Evolutionary conservation across 2,329 filamentous ascomycete species (phyloP).

Genomic region (Pseudocercospora ulei): DNA sequence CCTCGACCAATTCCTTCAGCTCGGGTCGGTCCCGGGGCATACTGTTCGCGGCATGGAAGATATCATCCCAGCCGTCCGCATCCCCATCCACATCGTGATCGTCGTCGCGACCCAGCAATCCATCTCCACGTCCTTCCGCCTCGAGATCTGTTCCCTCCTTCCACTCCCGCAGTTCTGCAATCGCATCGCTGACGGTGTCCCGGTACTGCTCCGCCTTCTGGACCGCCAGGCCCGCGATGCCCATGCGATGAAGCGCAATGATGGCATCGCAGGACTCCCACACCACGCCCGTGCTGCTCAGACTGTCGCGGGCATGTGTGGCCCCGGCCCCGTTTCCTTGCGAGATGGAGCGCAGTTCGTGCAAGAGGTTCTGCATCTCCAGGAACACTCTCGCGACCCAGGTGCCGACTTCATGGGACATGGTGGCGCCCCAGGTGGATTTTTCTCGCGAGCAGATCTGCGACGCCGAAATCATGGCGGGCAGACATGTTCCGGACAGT

Average conservation of each 20-base stretch:
- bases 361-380: constrained; percentile 54
- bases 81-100: constrained; percentile 36
- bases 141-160: constrained; percentile 52
- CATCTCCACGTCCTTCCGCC: constrained; percentile 32
- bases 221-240: constrained; percentile 60
- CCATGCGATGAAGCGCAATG: constrained; percentile 53
- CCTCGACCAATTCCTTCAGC: constrained; percentile 57
- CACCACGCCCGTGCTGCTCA: constrained; percentile 62
- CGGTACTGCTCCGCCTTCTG: constrained; percentile 63
- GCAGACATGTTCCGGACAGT: constrained; percentile 62
- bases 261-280: constrained; percentile 78
- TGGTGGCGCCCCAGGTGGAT: constrained; percentile 50
- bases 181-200: constrained; percentile 68
- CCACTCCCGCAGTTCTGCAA: constrained; percentile 83
- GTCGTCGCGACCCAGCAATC: constrained; percentile 32
- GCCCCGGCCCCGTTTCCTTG: constrained; percentile 29
- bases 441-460: constrained; percentile 52
- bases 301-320: constrained; percentile 37
- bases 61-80: constrained; percentile 52
- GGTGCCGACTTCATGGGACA: constrained; percentile 55
- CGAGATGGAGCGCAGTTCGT: constrained; percentile 52
- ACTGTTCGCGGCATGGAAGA: constrained; percentile 54
- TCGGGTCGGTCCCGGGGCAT: constrained; percentile 58
- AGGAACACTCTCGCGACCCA: constrained; percentile 52
- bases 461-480: constrained; percentile 61